phyloP scores from a whole-genome alignment of 441 rosid species.

The Hura crepitans region DNA sequence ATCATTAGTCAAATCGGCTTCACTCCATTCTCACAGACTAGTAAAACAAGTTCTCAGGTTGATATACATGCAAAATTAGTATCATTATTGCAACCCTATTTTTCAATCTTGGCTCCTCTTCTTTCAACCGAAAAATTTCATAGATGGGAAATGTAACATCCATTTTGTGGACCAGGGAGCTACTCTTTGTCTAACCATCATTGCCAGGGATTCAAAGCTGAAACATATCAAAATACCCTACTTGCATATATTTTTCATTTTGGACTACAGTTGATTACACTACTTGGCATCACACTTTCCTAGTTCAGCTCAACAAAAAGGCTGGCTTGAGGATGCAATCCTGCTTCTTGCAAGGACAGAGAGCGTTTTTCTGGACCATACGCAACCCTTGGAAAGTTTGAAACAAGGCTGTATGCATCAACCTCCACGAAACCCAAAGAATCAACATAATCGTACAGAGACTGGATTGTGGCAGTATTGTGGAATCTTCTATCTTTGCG shows the following conservation, averaged over 20 bases:
- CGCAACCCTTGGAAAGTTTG: constrained; percentile 76
- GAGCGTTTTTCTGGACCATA: constrained; percentile 61
- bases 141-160: constrained; percentile 12
- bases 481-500: constrained; percentile 89
- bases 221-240: constrained; percentile 19
- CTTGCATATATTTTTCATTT: constrained; percentile 15
- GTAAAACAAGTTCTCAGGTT: constrained; percentile 8
- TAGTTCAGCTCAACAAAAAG: constrained; percentile 89
- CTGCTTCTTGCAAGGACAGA: constrained; percentile 68
- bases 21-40: not conserved
- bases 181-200: constrained; percentile 17
- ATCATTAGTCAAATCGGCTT: not conserved
- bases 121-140: too few species aligned
- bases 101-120: constrained; percentile 4
- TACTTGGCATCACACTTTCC: constrained; percentile 18
- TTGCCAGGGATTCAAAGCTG: constrained; percentile 21
- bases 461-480: constrained; percentile 49
- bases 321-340: constrained; percentile 97
- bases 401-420: constrained; percentile 71
- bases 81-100: constrained; percentile 26
- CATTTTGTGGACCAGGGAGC: not conserved
- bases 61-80: constrained; percentile 24
- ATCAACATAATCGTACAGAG: constrained; percentile 78
- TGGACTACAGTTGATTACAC: constrained; percentile 12
- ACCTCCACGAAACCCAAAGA: constrained; percentile 72